phyloP scores from a whole-genome alignment of 331 rosid species.

The Cydonia oblonga region DNA sequence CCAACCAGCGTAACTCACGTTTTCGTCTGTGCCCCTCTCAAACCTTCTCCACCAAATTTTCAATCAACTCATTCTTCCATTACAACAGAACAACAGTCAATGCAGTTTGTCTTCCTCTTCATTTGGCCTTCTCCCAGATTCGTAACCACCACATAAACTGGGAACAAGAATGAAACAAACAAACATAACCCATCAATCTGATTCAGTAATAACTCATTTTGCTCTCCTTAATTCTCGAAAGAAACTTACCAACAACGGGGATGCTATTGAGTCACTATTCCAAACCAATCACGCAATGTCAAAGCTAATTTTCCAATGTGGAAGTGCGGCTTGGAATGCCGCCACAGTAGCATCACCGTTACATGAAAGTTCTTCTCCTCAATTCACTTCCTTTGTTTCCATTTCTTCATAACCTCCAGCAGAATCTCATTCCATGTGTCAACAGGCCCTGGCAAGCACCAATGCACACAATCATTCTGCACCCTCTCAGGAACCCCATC shows the following conservation, averaged over 20 bases:
- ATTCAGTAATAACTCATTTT: slow-evolving; percentile 17
- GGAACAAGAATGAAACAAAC: slow-evolving; percentile 1
- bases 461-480: slow-evolving; percentile 88
- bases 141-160: slow-evolving; percentile 15
- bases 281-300: too few species aligned
- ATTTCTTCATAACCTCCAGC: slow-evolving; percentile 43
- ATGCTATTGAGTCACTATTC: too few species aligned
- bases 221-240: background rate
- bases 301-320: too few species aligned
- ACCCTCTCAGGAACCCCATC: slow-evolving; percentile 48
- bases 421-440: slow-evolving; percentile 92
- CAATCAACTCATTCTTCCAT: too few species aligned
- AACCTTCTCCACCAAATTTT: background rate
- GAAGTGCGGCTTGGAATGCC: too few species aligned
- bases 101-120: background rate
- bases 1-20: background rate
- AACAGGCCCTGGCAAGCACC: slow-evolving; percentile 91
- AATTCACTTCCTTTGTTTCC: slow-evolving; percentile 14
- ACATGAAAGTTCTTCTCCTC: background rate
- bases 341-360: background rate
- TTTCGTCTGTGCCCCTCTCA: background rate
- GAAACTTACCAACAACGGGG: too few species aligned
- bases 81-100: background rate
- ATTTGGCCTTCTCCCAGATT: slow-evolving; percentile 7
- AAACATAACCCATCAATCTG: background rate